A percentile compares a stretch with the other conserved stretches of the same genome.
These are phyloP conservation scores for Hortiboletus campestris DNA, from an alignment of 768 basidiomycete species.

Conservation along the genomic window DNA sequence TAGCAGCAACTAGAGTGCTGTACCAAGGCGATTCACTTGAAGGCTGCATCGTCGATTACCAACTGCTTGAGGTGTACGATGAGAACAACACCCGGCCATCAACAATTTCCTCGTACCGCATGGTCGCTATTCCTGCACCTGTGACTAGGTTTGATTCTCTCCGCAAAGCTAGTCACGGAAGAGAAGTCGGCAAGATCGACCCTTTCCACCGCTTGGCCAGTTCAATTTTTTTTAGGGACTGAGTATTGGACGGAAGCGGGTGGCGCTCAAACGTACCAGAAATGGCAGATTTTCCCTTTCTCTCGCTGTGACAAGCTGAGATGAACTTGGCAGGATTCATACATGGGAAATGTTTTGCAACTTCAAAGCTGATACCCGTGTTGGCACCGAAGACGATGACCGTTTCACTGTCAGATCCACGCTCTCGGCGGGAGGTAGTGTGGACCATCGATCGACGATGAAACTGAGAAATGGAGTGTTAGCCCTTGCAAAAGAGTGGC, in stretches of 20 bases:
- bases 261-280: constrained; percentile 12
- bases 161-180: constrained; percentile 12
- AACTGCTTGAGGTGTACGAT: background rate
- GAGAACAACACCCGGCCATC: constrained; percentile 41
- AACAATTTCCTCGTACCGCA: constrained; percentile 23
- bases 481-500: too few species aligned
- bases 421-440: constrained; percentile 13
- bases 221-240: constrained; percentile 18
- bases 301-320: constrained; percentile 28
- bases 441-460: constrained; percentile 19
- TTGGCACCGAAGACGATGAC: constrained; percentile 35
- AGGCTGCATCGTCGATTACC: constrained; percentile 17
- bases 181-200: constrained; percentile 18
- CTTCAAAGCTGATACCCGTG: constrained; percentile 33
- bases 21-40: constrained; percentile 37
- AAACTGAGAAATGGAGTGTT: constrained; percentile 4
- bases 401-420: constrained; percentile 29
- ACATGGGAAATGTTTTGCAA: constrained; percentile 28
- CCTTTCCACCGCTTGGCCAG: background rate
- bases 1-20: constrained; percentile 31
- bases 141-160: constrained; percentile 33
- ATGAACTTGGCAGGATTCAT: constrained; percentile 32
- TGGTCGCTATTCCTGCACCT: constrained; percentile 36
- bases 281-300: constrained; percentile 21
- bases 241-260: background rate